phyloP scores from a whole-genome alignment of 2,329 filamentous ascomycete genomes.

The Aspergillus sp. region DNA sequence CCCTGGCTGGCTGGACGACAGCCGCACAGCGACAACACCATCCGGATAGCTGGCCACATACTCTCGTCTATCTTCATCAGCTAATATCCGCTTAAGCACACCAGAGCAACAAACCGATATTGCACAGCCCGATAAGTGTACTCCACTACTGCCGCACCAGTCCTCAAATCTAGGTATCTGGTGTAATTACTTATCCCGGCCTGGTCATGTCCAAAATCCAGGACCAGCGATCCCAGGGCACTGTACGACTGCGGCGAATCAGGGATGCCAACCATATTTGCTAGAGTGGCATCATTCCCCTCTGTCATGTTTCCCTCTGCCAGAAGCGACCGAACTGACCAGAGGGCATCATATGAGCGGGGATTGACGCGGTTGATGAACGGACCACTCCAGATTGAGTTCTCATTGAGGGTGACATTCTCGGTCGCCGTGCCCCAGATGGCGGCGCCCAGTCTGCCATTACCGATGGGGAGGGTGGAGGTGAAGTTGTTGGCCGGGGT shows the following conservation, averaged over 20 bases:
- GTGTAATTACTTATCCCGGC: constrained; percentile 4
- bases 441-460: constrained; percentile 21
- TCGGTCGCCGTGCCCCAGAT: constrained; percentile 19
- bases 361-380: constrained; percentile 19
- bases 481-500: constrained; percentile 21
- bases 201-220: constrained; percentile 12
- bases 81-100: not conserved
- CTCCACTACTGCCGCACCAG: constrained; percentile 5
- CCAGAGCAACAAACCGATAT: not conserved
- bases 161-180: constrained; percentile 11
- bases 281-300: constrained; percentile 2
- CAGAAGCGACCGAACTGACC: constrained; percentile 3
- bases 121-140: constrained; percentile 10
- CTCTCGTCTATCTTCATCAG: constrained; percentile 9
- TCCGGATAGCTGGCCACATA: constrained; percentile 18
- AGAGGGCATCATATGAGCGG: constrained; percentile 1
- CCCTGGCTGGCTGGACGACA: constrained; percentile 2
- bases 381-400: constrained; percentile 24
- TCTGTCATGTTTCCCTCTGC: constrained; percentile 12
- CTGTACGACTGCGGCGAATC: constrained; percentile 15
- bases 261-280: constrained; percentile 10
- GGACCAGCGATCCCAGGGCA: constrained; percentile 10
- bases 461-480: constrained; percentile 21
- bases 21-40: constrained; percentile 8
- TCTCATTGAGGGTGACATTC: constrained; percentile 23